Conservation (phyloP, 1,284 basidiomycete genomes). For the Gomphus sp. region DNA sequence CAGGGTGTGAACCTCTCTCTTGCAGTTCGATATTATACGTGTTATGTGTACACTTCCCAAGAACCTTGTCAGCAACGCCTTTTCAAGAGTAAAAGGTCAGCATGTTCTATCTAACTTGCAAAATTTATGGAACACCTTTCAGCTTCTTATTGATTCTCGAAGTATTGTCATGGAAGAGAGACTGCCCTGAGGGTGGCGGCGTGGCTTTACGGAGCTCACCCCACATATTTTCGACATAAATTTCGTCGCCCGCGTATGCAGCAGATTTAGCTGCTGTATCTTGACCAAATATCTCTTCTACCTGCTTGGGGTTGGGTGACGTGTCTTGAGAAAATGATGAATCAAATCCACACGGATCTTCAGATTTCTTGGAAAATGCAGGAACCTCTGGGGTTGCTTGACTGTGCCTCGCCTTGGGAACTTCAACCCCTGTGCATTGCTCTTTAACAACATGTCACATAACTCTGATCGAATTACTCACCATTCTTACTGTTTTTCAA, state of each 20-base stretch:
- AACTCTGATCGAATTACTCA: not conserved
- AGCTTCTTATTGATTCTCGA: not conserved
- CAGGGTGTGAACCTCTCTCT: not conserved
- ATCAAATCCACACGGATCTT: not conserved
- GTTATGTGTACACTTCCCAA: not conserved
- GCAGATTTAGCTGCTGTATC: slow-evolving; percentile 3
- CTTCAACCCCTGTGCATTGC: not conserved
- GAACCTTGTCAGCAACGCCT: not conserved
- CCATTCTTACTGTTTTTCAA: slow-evolving; percentile 1
- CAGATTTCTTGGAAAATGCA: not conserved
- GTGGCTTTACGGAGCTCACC: slow-evolving; percentile 4
- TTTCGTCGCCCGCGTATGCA: slow-evolving; percentile 3
- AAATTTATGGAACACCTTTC: not conserved
- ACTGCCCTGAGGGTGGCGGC: not conserved
- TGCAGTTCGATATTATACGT: not conserved
- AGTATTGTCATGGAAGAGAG: not conserved
- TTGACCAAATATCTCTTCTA: slow-evolving; percentile 1
- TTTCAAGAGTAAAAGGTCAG: not conserved
- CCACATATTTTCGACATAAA: slow-evolving; percentile 9
- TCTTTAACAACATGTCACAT: not conserved
- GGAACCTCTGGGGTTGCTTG: not conserved
- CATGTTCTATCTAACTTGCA: not conserved
- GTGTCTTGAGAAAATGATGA: not conserved
- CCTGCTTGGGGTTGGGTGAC: not conserved
- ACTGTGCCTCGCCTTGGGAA: not conserved